Evolutionary conservation across 2,329 filamentous ascomycete species (phyloP), one percentile per base, ranked within the genome.

Genomic region (Cryphonectria carpinicola): DNA sequence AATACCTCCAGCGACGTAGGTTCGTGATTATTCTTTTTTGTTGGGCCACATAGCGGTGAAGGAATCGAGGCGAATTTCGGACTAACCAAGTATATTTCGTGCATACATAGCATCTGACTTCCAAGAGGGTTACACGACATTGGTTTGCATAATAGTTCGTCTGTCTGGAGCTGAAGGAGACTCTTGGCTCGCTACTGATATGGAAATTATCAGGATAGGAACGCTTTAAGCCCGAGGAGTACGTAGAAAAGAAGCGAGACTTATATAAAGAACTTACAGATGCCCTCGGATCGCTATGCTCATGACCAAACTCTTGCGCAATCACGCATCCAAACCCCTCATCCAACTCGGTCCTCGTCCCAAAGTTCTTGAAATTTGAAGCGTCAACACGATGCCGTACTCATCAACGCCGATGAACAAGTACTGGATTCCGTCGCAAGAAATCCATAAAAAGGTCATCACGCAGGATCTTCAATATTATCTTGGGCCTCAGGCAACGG

Each of bases 371-470:
- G 25, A 13, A 35, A 8, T 10, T 13, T 28, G 61, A 61, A 58
- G 49, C 58, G 41, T 60, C 37, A 22, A 43, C 43, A 17, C 65
- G n/a, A 68, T 68, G 66, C 58, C 71, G 32, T 71, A 70, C 63
- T 80, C 80, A 65, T 80, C 79, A 35, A 74, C 77, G 65, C 74
- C 78, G 67, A 83, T 87, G 81, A 89, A 89, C 78, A 84, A 82
- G 76, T 90, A 89, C 79, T 90, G 87, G 87, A 89, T 89, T 71
- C 86, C 87, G 19, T 84, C 87, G 71, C 79, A 84, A 72, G 86
- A 88, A 70, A 89, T 89, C 76, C 86, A 88, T 79, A 88, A 87
- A 75, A 88, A 85, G 74, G 84, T 89, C 73, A 89, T 89, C 75
- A 88, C 83, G 35, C 82, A 87, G 72, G 85, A 89, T 72, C 83